Base-by-base conservation (phyloP, 2,329 filamentous ascomycete species). In the Ophiostoma ulmi region DNA sequence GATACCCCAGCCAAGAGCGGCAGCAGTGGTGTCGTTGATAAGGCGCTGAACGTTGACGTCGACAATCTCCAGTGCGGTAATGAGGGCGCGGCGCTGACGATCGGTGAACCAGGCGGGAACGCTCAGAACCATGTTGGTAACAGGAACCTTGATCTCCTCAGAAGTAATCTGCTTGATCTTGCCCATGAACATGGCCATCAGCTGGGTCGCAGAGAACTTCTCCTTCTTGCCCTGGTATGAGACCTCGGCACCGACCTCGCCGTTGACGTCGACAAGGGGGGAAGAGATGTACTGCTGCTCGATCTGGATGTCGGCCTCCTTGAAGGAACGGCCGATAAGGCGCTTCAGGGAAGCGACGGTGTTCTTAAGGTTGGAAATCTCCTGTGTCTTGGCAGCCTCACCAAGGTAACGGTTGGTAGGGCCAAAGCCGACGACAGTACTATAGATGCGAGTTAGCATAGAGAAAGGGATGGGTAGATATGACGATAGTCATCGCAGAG, bases 361-460 rank as follows among this genome's bases (percentile, higher is more conserved):
- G 87, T 99, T 99, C 86, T 98, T 99, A 78, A 98, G 89, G 86
- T 99, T 99, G 79, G 94, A 97, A 80, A 97, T 96, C 84, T 99
- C 95, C 84, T 97, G 94, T 76, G 94, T 98, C 88, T 98, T 98
- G 76, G 95, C 95, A 71, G 92, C 83, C 85, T 99, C 95, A 75
- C 95, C 95, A 75, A 99, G 87, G 80, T 96, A 97, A 84, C 95
- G 91, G 81, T 88, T 90, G 84, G 97, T 97, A 80, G 93, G 91
- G 72, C 93, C 93, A 82, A 99, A 99, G 78, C 93, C 94, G 77
- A 99, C 95, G 75, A 99, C 86, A 74, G 95, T 63, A 61, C 70
- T 72, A 58, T n/a, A 31, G 41, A 58, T 66, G 68, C 67, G 41
- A 31, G 38, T 55, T 3, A 44, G 17, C 31, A 38, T n/a, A 10